Base-by-base conservation (phyloP, 176 grass and related monocot species). In the Thinopyrum elongatum region DNA sequence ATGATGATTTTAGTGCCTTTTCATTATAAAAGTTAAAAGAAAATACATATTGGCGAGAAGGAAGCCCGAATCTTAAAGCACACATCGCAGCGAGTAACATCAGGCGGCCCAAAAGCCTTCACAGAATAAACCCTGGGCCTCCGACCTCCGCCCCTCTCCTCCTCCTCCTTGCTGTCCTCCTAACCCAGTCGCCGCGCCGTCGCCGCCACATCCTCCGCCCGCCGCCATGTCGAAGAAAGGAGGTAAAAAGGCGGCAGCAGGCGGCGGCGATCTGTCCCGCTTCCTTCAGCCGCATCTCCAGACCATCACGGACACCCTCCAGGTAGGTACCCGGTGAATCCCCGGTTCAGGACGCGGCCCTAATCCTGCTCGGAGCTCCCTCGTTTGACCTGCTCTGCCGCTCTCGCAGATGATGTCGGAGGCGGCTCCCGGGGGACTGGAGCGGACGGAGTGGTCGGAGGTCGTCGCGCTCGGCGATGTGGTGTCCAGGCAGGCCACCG, bases 401-500 rank as follows among this genome's bases (percentile, higher is more conserved):
- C 1, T 44, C 73, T 70, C n/a, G 82, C 86, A 98, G 95, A 96
- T 99, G 79, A 66, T 99, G 87, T 44, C 78, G 14, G 70, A 78
- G 47, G 70, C 82, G 19, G 86, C 89, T 36, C 82, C 84, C 9
- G 80, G 86, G 7, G 76, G 83, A 49, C 66, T 96, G 14, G 87
- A 90, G 67, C 95, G 90, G 88, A 82, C 86, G 83, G 92, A 94
- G 51, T 99, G 92, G 97, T 91, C 86, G 6, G 89, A 96, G 72
- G 97, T 94, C 72, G 57, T 91, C 44, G 88, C 91, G 78, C 67
- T 92, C 25, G 94, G 88, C 12, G 90, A 94, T 26, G 90, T 92
- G 46, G 75, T 99, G 70, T 99, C 97, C 68, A 96, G 91, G 85
- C 92, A 95, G 71, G 97, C 94, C 33, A 99, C 94, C 47, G 83